Conservation (phyloP, 2,329 filamentous ascomycete genomes). For the Aspergillus alliaceus region DNA sequence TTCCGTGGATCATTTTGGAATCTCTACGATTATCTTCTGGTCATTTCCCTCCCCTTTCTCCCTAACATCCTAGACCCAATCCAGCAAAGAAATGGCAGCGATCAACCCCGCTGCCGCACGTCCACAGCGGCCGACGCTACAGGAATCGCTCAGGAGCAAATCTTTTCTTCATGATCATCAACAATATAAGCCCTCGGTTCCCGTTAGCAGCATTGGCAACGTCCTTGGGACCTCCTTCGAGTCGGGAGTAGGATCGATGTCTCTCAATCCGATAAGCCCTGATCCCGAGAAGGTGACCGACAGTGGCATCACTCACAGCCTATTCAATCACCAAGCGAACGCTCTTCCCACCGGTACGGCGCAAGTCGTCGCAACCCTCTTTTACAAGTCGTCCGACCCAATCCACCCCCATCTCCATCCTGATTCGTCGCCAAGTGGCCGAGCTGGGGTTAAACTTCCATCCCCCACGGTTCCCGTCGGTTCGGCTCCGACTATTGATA, state of each 20-base stretch:
- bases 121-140: slow-evolving; percentile 42
- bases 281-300: slow-evolving; percentile 44
- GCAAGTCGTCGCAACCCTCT: slow-evolving; percentile 50
- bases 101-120: slow-evolving; percentile 28
- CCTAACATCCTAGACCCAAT: neutral
- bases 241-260: slow-evolving; percentile 22
- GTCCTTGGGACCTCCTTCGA: slow-evolving; percentile 34
- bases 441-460: slow-evolving; percentile 39
- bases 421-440: slow-evolving; percentile 42
- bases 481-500: slow-evolving; percentile 51
- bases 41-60: neutral
- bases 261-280: slow-evolving; percentile 39
- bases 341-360: slow-evolving; percentile 40
- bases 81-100: slow-evolving; percentile 28
- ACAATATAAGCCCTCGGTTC: slow-evolving; percentile 45
- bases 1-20: slow-evolving; percentile 8
- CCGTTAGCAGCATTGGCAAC: slow-evolving; percentile 36
- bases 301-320: slow-evolving; percentile 47
- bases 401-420: slow-evolving; percentile 49
- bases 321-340: slow-evolving; percentile 45
- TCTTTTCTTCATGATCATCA: slow-evolving; percentile 51
- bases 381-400: slow-evolving; percentile 47
- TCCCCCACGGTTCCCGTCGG: slow-evolving; percentile 44
- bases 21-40: neutral
- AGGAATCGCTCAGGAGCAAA: slow-evolving; percentile 42